Conservation (phyloP, 2,329 filamentous ascomycete species). For the Talaromyces marneffei region DNA sequence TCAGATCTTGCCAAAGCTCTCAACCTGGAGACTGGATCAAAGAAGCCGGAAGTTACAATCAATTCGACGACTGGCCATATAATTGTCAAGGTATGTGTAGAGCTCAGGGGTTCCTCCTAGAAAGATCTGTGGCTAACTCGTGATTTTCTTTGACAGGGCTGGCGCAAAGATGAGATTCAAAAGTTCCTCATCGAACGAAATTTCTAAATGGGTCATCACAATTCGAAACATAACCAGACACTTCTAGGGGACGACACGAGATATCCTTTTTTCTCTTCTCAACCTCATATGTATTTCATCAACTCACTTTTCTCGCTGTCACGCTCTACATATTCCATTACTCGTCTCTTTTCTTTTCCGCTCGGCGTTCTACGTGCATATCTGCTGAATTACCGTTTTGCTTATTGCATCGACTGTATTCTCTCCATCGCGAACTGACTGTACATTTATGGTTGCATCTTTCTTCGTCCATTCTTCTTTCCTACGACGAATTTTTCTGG, state of each 20-base stretch:
- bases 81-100: conserved; percentile 59
- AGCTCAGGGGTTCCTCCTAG: conserved; percentile 13
- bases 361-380: conserved; percentile 10
- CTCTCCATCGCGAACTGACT: background rate
- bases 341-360: conserved; percentile 17
- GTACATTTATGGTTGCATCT: conserved; percentile 13
- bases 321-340: background rate
- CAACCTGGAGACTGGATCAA: conserved; percentile 43
- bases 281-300: background rate
- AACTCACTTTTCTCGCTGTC: background rate
- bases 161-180: conserved; percentile 45
- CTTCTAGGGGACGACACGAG: background rate
- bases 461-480: conserved; percentile 7
- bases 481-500: background rate
- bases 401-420: background rate
- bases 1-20: conserved; percentile 58
- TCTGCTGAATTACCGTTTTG: background rate
- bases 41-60: conserved; percentile 40
- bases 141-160: conserved; percentile 36
- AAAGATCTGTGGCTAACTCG: background rate
- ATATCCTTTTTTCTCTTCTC: background rate
- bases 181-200: conserved; percentile 45
- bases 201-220: conserved; percentile 29
- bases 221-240: background rate
- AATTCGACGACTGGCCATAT: conserved; percentile 66